Percentiles rank a stretch among this genome's conserved stretches.
phyloP scores from a whole-genome alignment of 2,329 filamentous ascomycete genomes.

The Dryadomyces quercus-mongolicae region DNA sequence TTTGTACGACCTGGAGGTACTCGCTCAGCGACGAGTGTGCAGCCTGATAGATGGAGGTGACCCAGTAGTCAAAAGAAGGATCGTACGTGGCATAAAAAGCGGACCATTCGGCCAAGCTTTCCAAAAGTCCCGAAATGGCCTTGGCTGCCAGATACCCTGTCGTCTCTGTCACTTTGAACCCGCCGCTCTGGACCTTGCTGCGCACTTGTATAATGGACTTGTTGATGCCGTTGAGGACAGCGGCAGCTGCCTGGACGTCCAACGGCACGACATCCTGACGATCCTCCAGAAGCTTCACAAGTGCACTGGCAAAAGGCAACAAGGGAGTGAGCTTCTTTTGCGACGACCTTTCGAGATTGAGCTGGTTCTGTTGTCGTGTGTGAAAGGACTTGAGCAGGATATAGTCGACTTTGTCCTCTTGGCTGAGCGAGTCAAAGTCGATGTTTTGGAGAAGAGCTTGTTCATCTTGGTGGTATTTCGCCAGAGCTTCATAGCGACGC shows the following conservation, averaged over 20 bases:
- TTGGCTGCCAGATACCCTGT: constrained; percentile 34
- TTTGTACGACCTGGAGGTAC: constrained; percentile 25
- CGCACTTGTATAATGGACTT: neutral
- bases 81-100: constrained; percentile 43
- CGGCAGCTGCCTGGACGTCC: constrained; percentile 28
- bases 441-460: neutral
- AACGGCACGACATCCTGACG: constrained; percentile 29
- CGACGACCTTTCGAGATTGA: constrained; percentile 26
- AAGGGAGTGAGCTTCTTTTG: constrained; percentile 25
- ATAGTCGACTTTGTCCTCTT: constrained; percentile 35
- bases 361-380: constrained; percentile 19
- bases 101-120: constrained; percentile 32
- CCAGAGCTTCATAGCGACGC: neutral
- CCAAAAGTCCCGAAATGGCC: constrained; percentile 25
- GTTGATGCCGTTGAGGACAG: neutral
- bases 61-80: constrained; percentile 46
- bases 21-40: constrained; percentile 24
- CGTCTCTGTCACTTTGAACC: constrained; percentile 25
- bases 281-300: constrained; percentile 33
- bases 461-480: neutral
- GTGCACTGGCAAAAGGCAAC: constrained; percentile 29
- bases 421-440: constrained; percentile 16
- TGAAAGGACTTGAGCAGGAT: constrained; percentile 37
- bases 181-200: constrained; percentile 15
- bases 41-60: constrained; percentile 27